Percentiles rank a stretch among this genome's conserved stretches.
These are phyloP conservation scores for Fulvia fulva DNA, from an alignment of 2,329 filamentous ascomycete species.

Conservation along the genomic window DNA sequence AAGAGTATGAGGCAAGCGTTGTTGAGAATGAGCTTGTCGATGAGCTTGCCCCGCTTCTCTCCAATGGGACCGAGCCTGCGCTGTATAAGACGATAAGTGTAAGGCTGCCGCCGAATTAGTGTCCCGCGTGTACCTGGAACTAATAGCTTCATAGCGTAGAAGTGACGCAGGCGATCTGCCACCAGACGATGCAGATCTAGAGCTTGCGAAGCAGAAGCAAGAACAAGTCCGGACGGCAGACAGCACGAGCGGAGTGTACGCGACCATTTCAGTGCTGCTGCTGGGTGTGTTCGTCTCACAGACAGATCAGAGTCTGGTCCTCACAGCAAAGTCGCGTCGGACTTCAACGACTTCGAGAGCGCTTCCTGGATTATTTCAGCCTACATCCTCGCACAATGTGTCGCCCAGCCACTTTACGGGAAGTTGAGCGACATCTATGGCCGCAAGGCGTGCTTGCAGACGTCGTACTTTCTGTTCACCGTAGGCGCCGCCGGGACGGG, in stretches of 20 bases:
- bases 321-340: conserved; percentile 51
- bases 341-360: conserved; percentile 41
- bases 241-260: conserved; percentile 19
- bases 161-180: conserved; percentile 22
- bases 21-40: conserved; percentile 1
- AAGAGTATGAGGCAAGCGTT: neutral
- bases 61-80: conserved; percentile 7
- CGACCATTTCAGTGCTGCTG: conserved; percentile 30
- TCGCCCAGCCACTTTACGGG: conserved; percentile 42
- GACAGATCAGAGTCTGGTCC: conserved; percentile 61
- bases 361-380: conserved; percentile 45
- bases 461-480: conserved; percentile 40
- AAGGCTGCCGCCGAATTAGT: neutral
- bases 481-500: conserved; percentile 41
- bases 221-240: conserved; percentile 5
- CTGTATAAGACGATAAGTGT: conserved; percentile 23
- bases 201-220: conserved; percentile 6
- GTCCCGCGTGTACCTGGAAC: neutral
- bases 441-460: conserved; percentile 38
- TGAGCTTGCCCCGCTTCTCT: conserved; percentile 15
- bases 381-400: conserved; percentile 43
- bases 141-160: neutral
- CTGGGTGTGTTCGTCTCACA: conserved; percentile 63
- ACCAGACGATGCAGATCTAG: conserved; percentile 22
- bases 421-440: conserved; percentile 46